Percentiles rank a stretch among this genome's conserved stretches.
phyloP scores from a whole-genome alignment of 257 asterid species.

The Solanum corneliomulleri region DNA sequence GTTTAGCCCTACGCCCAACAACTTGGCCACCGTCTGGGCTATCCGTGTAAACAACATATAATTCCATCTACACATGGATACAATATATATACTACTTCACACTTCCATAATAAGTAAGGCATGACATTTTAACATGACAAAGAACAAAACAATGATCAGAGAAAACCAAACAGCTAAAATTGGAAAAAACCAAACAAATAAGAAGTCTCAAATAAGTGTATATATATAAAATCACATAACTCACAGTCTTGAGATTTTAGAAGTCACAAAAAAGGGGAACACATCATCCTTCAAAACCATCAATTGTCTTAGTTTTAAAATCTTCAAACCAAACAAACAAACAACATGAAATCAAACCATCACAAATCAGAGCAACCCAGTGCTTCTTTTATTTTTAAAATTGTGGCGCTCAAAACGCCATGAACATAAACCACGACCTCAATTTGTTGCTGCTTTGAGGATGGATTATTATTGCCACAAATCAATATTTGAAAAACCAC shows the following conservation, averaged over 20 bases:
- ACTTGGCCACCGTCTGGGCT: not conserved
- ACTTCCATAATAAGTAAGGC: not conserved
- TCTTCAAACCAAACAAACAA: not conserved
- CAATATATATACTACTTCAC: not conserved
- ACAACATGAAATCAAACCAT: not conserved
- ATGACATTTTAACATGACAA: not conserved
- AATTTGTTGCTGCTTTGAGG: slow-evolving; percentile 25
- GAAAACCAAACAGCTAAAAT: not conserved
- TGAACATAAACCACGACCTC: slow-evolving; percentile 37
- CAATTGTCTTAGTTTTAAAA: not conserved
- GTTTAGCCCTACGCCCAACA: not conserved
- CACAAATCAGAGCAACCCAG: slow-evolving; percentile 11
- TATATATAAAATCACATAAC: not conserved
- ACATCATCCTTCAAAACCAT: not conserved
- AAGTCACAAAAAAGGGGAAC: not conserved
- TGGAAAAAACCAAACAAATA: not conserved
- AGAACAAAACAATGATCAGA: not conserved
- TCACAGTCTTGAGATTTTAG: not conserved
- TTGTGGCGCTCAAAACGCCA: slow-evolving; percentile 32
- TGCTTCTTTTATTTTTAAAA: slow-evolving; percentile 29
- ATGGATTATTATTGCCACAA: not conserved
- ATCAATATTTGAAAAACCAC: slow-evolving; percentile 41
- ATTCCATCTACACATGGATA: not conserved
- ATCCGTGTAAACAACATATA: not conserved
- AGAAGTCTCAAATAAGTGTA: not conserved